These are phyloP conservation scores for Phytophthora cryptogea DNA, from an alignment of 352 stramenopile genomes.

Conservation along the genomic window DNA sequence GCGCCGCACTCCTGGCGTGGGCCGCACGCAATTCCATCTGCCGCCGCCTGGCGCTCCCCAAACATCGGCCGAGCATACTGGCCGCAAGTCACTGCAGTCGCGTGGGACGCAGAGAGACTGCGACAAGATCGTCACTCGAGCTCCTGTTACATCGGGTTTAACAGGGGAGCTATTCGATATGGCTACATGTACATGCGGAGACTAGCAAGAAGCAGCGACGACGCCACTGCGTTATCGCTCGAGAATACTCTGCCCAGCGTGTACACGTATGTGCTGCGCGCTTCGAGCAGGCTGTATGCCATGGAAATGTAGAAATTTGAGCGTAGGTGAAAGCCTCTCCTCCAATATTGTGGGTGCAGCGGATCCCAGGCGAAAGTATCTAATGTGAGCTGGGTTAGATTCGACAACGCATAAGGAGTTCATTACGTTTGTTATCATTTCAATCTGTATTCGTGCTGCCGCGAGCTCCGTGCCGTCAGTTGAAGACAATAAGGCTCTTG, in stretches of 20 bases:
- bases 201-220: no score
- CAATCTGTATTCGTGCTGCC: not conserved
- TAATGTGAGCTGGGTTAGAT: not conserved
- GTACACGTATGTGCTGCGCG: no score
- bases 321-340: not conserved
- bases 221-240: no score
- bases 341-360: not conserved
- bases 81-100: slow-evolving; percentile 19
- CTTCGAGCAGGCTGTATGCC: not conserved
- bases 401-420: not conserved
- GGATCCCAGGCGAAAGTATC: not conserved
- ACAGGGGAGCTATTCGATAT: slow-evolving; percentile 20
- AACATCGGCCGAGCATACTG: slow-evolving; percentile 22
- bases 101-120: no score
- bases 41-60: slow-evolving; percentile 16
- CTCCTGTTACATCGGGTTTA: slow-evolving; percentile 11
- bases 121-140: slow-evolving; percentile 7
- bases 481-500: slow-evolving; percentile 10
- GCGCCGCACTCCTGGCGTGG: slow-evolving; percentile 17
- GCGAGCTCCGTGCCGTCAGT: slow-evolving; percentile 11
- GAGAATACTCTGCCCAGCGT: no score
- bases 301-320: not conserved
- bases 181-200: slow-evolving; percentile 10
- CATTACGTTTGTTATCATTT: not conserved
- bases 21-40: slow-evolving; percentile 8